Evolutionary conservation across 2,329 filamentous ascomycete genomes (phyloP).

Genomic region (Sphaerulina populicola): DNA sequence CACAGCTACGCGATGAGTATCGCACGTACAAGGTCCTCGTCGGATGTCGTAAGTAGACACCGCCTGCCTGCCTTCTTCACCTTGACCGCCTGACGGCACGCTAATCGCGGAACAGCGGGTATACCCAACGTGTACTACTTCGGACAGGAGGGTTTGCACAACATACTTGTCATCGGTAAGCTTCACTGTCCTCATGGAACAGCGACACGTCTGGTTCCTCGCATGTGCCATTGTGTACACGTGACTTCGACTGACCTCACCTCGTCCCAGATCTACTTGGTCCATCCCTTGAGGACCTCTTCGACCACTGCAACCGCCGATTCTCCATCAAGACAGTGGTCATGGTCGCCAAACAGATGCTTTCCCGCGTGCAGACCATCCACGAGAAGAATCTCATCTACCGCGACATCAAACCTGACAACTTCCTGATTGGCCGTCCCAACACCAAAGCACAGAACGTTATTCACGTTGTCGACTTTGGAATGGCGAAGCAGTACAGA

Average conservation of each 20-base stretch:
- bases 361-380: slow-evolving; percentile 85
- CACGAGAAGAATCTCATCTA: slow-evolving; percentile 99
- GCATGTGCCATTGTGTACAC: slow-evolving; percentile 4
- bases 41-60: slow-evolving; percentile 76
- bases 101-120: slow-evolving; percentile 54
- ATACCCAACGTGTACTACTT: slow-evolving; percentile 99
- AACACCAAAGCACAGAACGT: slow-evolving; percentile 93
- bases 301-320: slow-evolving; percentile 90
- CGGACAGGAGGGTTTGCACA: slow-evolving; percentile 94
- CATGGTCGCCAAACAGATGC: slow-evolving; percentile 99
- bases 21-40: slow-evolving; percentile 99
- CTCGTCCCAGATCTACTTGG: slow-evolving; percentile 65
- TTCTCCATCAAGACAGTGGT: slow-evolving; percentile 97
- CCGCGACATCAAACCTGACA: slow-evolving; percentile 98
- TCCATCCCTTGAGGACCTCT: slow-evolving; percentile 89
- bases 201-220: not conserved
- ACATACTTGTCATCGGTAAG: slow-evolving; percentile 77
- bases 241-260: slow-evolving; percentile 10
- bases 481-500: slow-evolving; percentile 98
- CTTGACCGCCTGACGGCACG: slow-evolving; percentile 4
- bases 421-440: slow-evolving; percentile 92
- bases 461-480: slow-evolving; percentile 97
- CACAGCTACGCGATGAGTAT: slow-evolving; percentile 95
- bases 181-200: not conserved
- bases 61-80: not conserved